phyloP scores from a whole-genome alignment of 192 early-diverging fungal genomes.

The Chytriomyces hyalinus region DNA sequence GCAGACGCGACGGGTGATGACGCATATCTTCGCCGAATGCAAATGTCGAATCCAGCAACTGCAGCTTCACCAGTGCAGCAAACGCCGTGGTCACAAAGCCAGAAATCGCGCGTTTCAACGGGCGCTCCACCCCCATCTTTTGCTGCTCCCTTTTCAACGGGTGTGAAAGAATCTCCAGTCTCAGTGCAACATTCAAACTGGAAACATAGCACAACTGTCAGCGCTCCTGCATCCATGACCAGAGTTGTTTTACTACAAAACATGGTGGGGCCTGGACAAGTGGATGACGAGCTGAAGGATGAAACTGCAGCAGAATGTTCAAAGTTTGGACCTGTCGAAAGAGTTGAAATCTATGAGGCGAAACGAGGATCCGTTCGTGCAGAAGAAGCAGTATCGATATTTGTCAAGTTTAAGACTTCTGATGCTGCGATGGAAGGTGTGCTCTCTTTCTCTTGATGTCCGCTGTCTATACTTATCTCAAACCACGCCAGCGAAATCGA shows the following conservation, averaged over 20 bases:
- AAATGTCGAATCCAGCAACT: slow-evolving; percentile 36
- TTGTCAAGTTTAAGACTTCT: slow-evolving; percentile 69
- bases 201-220: slow-evolving; percentile 3
- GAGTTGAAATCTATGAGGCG: slow-evolving; percentile 72
- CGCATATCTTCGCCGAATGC: slow-evolving; percentile 65
- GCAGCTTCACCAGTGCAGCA: background rate
- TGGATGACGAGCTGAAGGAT: slow-evolving; percentile 72
- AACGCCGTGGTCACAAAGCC: background rate
- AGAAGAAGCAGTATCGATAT: slow-evolving; percentile 79
- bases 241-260: slow-evolving; percentile 65
- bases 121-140: too few relatives aligned
- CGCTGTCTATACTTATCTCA: background rate
- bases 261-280: slow-evolving; percentile 80
- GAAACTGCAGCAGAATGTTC: slow-evolving; percentile 81
- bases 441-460: slow-evolving; percentile 8
- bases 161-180: slow-evolving; percentile 27
- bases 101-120: too few relatives aligned
- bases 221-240: slow-evolving; percentile 42
- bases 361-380: slow-evolving; percentile 42
- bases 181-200: background rate
- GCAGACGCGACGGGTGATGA: slow-evolving; percentile 70
- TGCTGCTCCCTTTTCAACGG: too few relatives aligned
- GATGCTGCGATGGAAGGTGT: slow-evolving; percentile 55
- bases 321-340: slow-evolving; percentile 76
- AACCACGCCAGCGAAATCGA: slow-evolving; percentile 26